These are phyloP conservation scores for Nicotiana benthamiana DNA, from an alignment of 257 asterid species.

Conservation along the genomic window DNA sequence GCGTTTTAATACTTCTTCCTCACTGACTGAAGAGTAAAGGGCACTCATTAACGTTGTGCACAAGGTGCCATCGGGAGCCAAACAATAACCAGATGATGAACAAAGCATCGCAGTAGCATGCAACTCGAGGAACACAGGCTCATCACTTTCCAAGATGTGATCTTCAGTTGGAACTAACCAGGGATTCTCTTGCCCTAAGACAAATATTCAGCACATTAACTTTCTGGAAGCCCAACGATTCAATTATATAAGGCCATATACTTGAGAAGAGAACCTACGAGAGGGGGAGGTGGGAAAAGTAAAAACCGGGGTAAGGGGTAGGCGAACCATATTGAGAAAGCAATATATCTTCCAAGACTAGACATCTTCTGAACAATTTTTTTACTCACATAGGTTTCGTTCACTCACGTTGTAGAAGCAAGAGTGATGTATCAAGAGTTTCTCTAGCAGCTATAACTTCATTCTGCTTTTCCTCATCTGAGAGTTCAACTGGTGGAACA, in stretches of 20 bases:
- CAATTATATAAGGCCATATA: background rate
- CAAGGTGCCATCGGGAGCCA: constrained; percentile 78
- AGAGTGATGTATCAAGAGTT: constrained; percentile 54
- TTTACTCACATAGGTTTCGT: background rate
- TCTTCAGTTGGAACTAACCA: constrained; percentile 89
- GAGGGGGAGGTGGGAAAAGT: background rate
- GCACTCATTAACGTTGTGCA: constrained; percentile 83
- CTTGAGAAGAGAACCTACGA: constrained; percentile 1
- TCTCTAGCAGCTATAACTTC: constrained; percentile 69
- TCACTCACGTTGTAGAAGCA: constrained; percentile 60
- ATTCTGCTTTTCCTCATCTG: constrained; percentile 68
- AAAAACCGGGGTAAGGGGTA: background rate
- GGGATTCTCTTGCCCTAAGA: constrained; percentile 53
- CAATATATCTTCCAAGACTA: background rate
- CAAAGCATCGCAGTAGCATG: constrained; percentile 80
- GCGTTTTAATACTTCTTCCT: constrained; percentile 70
- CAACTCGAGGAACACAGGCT: constrained; percentile 69
- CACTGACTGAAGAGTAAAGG: constrained; percentile 69
- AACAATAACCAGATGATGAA: constrained; percentile 80
- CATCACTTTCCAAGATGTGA: constrained; percentile 43
- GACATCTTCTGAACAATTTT: background rate
- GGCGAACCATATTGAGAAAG: background rate
- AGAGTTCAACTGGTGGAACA: constrained; percentile 60
- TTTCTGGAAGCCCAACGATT: background rate
- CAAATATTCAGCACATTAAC: constrained; percentile 8